Evolutionary conservation across 2,329 filamentous ascomycete genomes (phyloP).

Genomic region (Xylogone sp.): DNA sequence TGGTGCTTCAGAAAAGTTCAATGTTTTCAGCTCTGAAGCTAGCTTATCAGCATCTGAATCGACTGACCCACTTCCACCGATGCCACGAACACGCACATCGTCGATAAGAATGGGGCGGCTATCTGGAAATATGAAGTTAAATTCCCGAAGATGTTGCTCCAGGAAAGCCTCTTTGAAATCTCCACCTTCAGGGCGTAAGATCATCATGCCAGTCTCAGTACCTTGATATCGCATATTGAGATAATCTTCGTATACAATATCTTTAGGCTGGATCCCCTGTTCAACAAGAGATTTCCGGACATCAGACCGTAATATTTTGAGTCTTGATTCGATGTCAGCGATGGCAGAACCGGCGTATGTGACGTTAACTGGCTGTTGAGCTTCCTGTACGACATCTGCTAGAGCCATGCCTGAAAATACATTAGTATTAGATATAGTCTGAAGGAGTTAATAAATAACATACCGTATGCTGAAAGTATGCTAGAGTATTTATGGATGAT

Average conservation of each 20-base stretch:
- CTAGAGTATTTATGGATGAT: slow-evolving; percentile 83
- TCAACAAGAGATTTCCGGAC: slow-evolving; percentile 41
- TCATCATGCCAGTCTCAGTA: slow-evolving; percentile 85
- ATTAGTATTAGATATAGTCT: slow-evolving; percentile 66
- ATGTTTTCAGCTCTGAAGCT: background rate
- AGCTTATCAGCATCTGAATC: slow-evolving; percentile 3
- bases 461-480: slow-evolving; percentile 83
- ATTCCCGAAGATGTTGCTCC: slow-evolving; percentile 82
- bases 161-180: slow-evolving; percentile 74
- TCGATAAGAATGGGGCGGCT: slow-evolving; percentile 84
- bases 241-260: slow-evolving; percentile 82
- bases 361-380: slow-evolving; percentile 67
- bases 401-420: slow-evolving; percentile 87
- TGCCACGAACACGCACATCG: slow-evolving; percentile 79
- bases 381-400: slow-evolving; percentile 88
- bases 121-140: slow-evolving; percentile 72
- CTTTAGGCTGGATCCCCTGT: slow-evolving; percentile 71
- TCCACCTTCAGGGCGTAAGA: slow-evolving; percentile 66
- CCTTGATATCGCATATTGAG: slow-evolving; percentile 88
- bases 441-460: slow-evolving; percentile 77
- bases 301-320: background rate
- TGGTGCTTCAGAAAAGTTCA: background rate
- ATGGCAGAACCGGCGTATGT: slow-evolving; percentile 38
- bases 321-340: background rate
- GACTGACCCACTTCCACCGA: slow-evolving; percentile 43